Percentiles rank a stretch among this genome's conserved stretches.
Conservation (phyloP, 768 basidiomycete genomes). For the Cyclocybe aegerita region DNA sequence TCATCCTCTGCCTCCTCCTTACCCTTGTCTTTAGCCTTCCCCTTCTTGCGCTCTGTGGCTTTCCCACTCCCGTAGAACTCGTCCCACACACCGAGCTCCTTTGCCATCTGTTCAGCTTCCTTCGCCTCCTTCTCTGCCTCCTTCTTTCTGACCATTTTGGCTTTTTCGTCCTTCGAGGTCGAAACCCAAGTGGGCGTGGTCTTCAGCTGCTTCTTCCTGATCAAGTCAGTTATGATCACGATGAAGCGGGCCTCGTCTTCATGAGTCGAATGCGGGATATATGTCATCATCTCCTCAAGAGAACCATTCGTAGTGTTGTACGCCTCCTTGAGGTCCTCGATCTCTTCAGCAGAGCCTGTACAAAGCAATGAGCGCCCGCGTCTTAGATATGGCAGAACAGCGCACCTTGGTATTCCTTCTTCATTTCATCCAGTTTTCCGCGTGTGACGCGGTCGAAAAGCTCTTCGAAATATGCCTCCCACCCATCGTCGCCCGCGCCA, state of each 20-base stretch:
- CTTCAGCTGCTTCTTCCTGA: conserved; percentile 59
- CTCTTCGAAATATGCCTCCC: conserved; percentile 94
- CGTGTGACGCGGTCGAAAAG: conserved; percentile 87
- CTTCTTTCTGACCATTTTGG: conserved; percentile 70
- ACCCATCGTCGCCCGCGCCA: conserved; percentile 77
- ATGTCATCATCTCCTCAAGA: conserved; percentile 77
- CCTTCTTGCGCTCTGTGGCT: conserved; percentile 57
- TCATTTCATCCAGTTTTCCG: conserved; percentile 88
- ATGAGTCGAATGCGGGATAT: conserved; percentile 81
- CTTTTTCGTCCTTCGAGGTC: conserved; percentile 78
- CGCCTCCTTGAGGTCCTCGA: conserved; percentile 72
- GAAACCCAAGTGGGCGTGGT: conserved; percentile 62
- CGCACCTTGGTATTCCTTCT: conserved; percentile 89
- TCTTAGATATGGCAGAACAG: neutral
- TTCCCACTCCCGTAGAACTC: conserved; percentile 86
- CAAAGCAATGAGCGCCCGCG: neutral
- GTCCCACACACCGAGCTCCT: conserved; percentile 91
- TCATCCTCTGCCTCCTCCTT: conserved; percentile 43
- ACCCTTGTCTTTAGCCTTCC: conserved; percentile 42
- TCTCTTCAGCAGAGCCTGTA: conserved; percentile 83
- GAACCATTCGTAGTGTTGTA: conserved; percentile 74
- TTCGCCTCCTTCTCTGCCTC: conserved; percentile 74
- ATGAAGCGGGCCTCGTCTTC: conserved; percentile 89
- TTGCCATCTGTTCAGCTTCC: conserved; percentile 83
- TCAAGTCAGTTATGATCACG: conserved; percentile 60